Evolutionary conservation across 805 yeast genomes (phyloP).

Genomic region (Kodamaea lidongshanica): DNA sequence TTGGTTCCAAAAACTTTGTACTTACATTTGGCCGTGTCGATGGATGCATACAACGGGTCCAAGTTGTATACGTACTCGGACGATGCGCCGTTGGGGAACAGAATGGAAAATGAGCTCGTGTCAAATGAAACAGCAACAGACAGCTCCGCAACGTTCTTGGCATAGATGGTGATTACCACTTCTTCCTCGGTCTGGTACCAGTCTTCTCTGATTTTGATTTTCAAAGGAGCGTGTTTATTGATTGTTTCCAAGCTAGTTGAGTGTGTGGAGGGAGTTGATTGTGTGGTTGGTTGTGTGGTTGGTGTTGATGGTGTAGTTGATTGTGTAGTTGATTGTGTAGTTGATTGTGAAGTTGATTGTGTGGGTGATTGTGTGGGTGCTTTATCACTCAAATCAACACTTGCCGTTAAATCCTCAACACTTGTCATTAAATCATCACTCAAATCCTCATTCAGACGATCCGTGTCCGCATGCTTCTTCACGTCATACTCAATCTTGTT

Average conservation of each 20-base stretch:
- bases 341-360: not conserved
- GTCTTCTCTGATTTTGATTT: slow-evolving; percentile 32
- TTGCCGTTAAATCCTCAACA: slow-evolving; percentile 3
- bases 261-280: slow-evolving; percentile 3
- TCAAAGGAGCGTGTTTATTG: slow-evolving; percentile 36
- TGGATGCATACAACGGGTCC: slow-evolving; percentile 46
- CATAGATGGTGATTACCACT: slow-evolving; percentile 65
- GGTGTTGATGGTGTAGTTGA: not conserved
- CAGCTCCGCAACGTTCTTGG: slow-evolving; percentile 55
- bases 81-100: slow-evolving; percentile 43
- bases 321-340: not conserved
- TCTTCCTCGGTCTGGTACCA: slow-evolving; percentile 55
- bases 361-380: not conserved
- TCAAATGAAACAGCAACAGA: slow-evolving; percentile 36
- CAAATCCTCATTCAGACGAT: slow-evolving; percentile 6
- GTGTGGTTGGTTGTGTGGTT: not conserved
- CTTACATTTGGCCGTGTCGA: slow-evolving; percentile 41
- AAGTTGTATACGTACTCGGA: slow-evolving; percentile 55
- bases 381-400: not conserved
- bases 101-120: slow-evolving; percentile 30
- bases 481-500: slow-evolving; percentile 30
- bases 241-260: slow-evolving; percentile 28
- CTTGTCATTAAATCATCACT: slow-evolving; percentile 3
- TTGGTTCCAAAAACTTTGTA: slow-evolving; percentile 63
- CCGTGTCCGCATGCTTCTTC: slow-evolving; percentile 18